Percentiles rank a stretch among this genome's conserved stretches.
phyloP scores from a whole-genome alignment of 2,329 filamentous ascomycete genomes.

The Drechslerella dactyloides region DNA sequence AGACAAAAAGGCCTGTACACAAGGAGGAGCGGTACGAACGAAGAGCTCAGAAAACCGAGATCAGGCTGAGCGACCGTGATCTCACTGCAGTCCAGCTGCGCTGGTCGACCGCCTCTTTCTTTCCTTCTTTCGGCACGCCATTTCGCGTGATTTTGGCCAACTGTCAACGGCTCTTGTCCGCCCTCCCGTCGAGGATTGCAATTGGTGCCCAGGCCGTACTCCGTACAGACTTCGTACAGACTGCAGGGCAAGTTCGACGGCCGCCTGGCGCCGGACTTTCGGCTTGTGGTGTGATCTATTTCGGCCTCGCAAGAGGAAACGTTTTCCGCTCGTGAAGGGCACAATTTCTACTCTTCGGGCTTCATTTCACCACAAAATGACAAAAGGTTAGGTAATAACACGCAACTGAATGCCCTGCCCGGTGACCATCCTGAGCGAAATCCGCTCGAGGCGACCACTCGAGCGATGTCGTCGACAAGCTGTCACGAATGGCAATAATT shows the following conservation, averaged over 20 bases:
- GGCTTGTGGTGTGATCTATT: slow-evolving; percentile 1
- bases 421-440: slow-evolving; percentile 36
- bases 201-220: neutral
- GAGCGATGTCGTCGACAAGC: neutral
- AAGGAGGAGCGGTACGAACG: too few relatives aligned
- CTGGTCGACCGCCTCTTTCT: neutral
- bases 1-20: too few relatives aligned
- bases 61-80: slow-evolving; percentile 5
- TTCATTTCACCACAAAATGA: slow-evolving; percentile 49
- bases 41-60: neutral
- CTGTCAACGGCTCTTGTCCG: neutral
- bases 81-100: neutral
- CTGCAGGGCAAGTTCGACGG: neutral
- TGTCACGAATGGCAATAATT: slow-evolving; percentile 9
- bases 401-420: slow-evolving; percentile 35
- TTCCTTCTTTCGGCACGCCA: slow-evolving; percentile 26
- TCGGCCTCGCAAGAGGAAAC: neutral
- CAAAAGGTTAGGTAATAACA: slow-evolving; percentile 49
- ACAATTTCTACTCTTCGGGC: too few relatives aligned
- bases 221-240: too few relatives aligned
- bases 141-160: slow-evolving; percentile 24
- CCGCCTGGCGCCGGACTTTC: slow-evolving; percentile 3
- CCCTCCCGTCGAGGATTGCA: neutral
- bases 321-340: slow-evolving; percentile 27
- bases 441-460: too few relatives aligned